These are phyloP conservation scores for Pythium aquatile DNA, from an alignment of 352 stramenopile genomes.

Conservation along the genomic window DNA sequence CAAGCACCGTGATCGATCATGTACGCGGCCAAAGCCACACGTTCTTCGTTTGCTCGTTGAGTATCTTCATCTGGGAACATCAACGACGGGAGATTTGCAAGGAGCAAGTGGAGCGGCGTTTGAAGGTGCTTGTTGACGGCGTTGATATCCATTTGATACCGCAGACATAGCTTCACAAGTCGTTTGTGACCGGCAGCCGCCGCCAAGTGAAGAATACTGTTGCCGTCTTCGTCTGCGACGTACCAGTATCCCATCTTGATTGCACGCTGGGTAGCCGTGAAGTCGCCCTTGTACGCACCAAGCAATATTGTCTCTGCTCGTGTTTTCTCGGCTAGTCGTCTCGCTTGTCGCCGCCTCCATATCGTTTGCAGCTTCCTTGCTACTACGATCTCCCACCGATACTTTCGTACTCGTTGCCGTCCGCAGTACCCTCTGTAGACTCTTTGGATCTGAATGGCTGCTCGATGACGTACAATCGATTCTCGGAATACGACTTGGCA, in stretches of 20 bases:
- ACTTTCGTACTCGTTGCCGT: slow-evolving; percentile 34
- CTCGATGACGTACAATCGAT: slow-evolving; percentile 35
- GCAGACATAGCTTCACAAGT: slow-evolving; percentile 81
- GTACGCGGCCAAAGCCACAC: slow-evolving; percentile 60
- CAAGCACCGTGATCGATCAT: slow-evolving; percentile 87
- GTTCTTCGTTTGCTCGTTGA: slow-evolving; percentile 28
- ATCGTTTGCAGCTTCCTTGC: slow-evolving; percentile 50
- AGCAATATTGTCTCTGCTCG: slow-evolving; percentile 64
- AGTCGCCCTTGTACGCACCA: slow-evolving; percentile 70
- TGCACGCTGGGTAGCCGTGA: slow-evolving; percentile 57
- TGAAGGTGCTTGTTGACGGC: slow-evolving; percentile 49
- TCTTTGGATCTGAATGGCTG: slow-evolving; percentile 57
- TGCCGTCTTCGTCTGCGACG: slow-evolving; percentile 52
- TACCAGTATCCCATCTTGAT: slow-evolving; percentile 52
- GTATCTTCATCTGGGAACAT: slow-evolving; percentile 19
- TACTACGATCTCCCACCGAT: slow-evolving; percentile 41
- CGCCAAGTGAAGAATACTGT: slow-evolving; percentile 71
- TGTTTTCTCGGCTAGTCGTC: slow-evolving; percentile 32
- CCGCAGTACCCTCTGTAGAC: slow-evolving; percentile 47
- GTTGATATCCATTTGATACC: slow-evolving; percentile 73
- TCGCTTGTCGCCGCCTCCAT: slow-evolving; percentile 51
- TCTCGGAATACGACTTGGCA: slow-evolving; percentile 51
- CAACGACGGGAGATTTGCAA: slow-evolving; percentile 47
- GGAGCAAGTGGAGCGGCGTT: slow-evolving; percentile 70
- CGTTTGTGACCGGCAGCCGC: slow-evolving; percentile 68